Percentiles rank a stretch among this genome's conserved stretches.
These are phyloP conservation scores for Rosa multiflora DNA, from an alignment of 306 rosid species.

Conservation along the genomic window DNA sequence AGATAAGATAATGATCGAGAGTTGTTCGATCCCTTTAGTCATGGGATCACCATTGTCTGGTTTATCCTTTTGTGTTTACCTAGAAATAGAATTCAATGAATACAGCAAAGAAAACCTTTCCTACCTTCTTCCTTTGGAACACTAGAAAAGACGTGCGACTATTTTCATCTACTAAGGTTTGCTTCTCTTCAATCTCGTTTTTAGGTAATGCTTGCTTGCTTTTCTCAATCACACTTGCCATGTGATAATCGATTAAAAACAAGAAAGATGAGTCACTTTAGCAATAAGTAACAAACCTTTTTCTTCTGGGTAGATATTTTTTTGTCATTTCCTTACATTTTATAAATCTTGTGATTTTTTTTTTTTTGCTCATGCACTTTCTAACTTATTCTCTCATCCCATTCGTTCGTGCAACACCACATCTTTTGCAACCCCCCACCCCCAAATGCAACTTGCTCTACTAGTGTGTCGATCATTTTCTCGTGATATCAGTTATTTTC, in stretches of 20 bases:
- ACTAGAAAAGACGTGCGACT: not conserved
- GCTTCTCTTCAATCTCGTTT: not conserved
- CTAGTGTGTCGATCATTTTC: not conserved
- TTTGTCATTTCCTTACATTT: not conserved
- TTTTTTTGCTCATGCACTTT: not conserved
- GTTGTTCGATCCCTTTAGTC: not conserved
- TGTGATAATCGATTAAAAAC: not conserved
- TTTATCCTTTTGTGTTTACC: not conserved
- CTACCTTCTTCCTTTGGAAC: not conserved
- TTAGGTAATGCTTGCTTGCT: not conserved
- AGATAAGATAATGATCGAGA: not conserved
- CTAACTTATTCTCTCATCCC: not conserved
- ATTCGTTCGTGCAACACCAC: not conserved
- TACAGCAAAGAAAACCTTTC: not conserved
- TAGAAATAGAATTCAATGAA: not conserved
- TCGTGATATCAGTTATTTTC: not conserved
- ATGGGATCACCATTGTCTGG: not conserved
- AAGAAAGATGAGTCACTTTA: not conserved
- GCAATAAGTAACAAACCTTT: not conserved
- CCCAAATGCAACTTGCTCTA: not conserved
- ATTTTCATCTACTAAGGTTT: not conserved
- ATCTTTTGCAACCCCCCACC: not conserved
- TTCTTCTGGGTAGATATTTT: not conserved
- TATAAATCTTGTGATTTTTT: not conserved
- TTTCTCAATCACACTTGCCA: not conserved